phyloP scores from a whole-genome alignment of 2,329 filamentous ascomycete species.

The Penicillium rolfsii region DNA sequence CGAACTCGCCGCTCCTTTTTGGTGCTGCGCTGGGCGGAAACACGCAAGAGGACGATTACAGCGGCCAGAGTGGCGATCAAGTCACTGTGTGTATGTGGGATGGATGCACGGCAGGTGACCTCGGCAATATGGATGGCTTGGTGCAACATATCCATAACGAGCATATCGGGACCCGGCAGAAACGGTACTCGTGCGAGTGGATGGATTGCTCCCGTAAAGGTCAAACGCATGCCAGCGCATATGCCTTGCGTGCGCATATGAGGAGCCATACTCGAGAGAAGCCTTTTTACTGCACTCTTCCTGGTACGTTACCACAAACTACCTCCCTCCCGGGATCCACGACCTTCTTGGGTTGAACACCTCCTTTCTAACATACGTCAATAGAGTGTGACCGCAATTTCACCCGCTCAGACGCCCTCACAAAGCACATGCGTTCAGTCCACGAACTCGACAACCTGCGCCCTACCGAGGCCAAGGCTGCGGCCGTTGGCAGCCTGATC shows the following conservation, averaged over 20 bases:
- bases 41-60: constrained; percentile 62
- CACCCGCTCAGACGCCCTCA: constrained; percentile 90
- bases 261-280: constrained; percentile 97
- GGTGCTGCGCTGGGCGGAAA: constrained; percentile 46
- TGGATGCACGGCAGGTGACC: constrained; percentile 70
- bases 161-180: constrained; percentile 89
- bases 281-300: constrained; percentile 93
- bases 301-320: constrained; percentile 63
- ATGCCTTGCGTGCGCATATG: constrained; percentile 96
- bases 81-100: constrained; percentile 79
- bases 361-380: background rate
- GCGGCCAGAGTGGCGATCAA: constrained; percentile 72
- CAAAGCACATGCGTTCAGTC: constrained; percentile 98
- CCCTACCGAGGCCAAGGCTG: constrained; percentile 58
- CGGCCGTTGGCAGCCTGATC: constrained; percentile 29
- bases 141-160: constrained; percentile 87
- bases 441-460: constrained; percentile 94
- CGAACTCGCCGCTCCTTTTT: constrained; percentile 65
- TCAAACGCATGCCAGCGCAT: constrained; percentile 89
- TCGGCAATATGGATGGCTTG: constrained; percentile 78
- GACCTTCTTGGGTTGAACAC: background rate
- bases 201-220: constrained; percentile 85
- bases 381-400: constrained; percentile 96
- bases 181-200: constrained; percentile 99
- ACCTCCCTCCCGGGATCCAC: no score